A percentile compares a stretch with the other conserved stretches of the same genome.
Conservation (phyloP, 371 early-diverging fungal genomes). For the Gilbertella persicaria region DNA sequence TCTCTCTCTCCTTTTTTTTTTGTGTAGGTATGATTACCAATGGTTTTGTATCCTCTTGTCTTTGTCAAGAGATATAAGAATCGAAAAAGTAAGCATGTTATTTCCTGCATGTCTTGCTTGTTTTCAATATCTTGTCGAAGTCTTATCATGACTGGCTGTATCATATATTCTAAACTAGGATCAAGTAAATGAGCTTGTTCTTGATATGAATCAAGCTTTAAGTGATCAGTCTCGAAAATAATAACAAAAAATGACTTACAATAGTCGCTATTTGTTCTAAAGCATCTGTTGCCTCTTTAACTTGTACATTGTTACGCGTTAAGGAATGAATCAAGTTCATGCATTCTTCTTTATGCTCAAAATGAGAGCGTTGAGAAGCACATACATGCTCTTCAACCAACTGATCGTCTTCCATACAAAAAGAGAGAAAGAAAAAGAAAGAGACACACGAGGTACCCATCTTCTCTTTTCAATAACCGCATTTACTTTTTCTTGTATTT, state of each 20-base stretch:
- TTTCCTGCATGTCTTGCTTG: background rate
- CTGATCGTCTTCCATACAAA: constrained; percentile 16
- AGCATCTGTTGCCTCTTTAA: constrained; percentile 12
- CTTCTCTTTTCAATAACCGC: background rate
- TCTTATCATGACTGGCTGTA: constrained; percentile 62
- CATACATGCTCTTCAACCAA: constrained; percentile 16
- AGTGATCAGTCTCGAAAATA: too few species aligned
- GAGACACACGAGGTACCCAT: background rate
- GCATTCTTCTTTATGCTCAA: constrained; percentile 39
- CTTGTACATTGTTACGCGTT: background rate
- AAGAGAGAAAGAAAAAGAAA: background rate
- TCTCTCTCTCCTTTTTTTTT: background rate
- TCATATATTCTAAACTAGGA: constrained; percentile 74
- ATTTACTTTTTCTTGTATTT: background rate
- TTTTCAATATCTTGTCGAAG: constrained; percentile 53
- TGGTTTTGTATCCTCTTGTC: constrained; percentile 89
- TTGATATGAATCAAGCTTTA: constrained; percentile 75
- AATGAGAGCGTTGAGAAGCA: constrained; percentile 35
- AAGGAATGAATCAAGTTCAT: constrained; percentile 9
- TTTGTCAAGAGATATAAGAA: constrained; percentile 74
- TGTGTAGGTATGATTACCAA: too few species aligned
- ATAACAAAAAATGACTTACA: constrained; percentile 19
- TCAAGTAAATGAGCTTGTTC: constrained; percentile 91
- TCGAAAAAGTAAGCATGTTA: constrained; percentile 45
- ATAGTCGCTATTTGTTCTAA: constrained; percentile 26